Evolutionary conservation across 192 early-diverging fungal genomes (phyloP), one percentile per base, ranked within the genome.

Genomic region (Kappamyces sp.): DNA sequence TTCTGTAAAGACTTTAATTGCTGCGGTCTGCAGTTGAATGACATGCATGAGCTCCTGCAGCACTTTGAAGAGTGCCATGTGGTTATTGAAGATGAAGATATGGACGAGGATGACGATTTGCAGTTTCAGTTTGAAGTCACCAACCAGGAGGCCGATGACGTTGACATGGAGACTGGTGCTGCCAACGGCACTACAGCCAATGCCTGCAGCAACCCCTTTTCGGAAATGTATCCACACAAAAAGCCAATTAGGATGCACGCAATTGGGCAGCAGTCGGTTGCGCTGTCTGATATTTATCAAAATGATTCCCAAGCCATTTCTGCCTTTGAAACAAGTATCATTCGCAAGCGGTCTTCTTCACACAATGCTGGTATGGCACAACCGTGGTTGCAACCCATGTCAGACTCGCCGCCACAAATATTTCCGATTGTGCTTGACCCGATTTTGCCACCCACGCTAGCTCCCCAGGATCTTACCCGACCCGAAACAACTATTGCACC

Each of bases 21-120:
- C 80, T 98, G 94, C 66, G 94, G 93, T 33, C 78, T 90, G 36
- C 73, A 87, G 40, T 79, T 98, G 49, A 82, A 82, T 58, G 89
- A 92, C 70, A 74, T 98, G 63, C 94, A 98, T 76, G 93, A 91
- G 62, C 86, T 98, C 47, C 72, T 98, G 35, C 91, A 93, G 72
- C 94, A 98, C 71, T 94, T 90, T 67, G 94, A 98, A 75, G 94
- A 98, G 66, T 84, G 81, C 65, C 94, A 97, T 61, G 90, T 92
- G 32, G 84, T 84, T 37, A 80, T 92, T 44, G 93, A 93, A 68
- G 84, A 88, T 7, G 94, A 97, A 58, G 84, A 85, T 55, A 80
- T 74, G 9, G 73, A 83, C 51, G 80, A 83, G 32, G 73, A 71
- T 35, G 23, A 23, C 23, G 58, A 74, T 75, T 36, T 73, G 49